Evolutionary conservation across 2,329 filamentous ascomycete genomes (phyloP), one percentile per base, ranked within the genome.

Genomic region (Venturia oleaginea): DNA sequence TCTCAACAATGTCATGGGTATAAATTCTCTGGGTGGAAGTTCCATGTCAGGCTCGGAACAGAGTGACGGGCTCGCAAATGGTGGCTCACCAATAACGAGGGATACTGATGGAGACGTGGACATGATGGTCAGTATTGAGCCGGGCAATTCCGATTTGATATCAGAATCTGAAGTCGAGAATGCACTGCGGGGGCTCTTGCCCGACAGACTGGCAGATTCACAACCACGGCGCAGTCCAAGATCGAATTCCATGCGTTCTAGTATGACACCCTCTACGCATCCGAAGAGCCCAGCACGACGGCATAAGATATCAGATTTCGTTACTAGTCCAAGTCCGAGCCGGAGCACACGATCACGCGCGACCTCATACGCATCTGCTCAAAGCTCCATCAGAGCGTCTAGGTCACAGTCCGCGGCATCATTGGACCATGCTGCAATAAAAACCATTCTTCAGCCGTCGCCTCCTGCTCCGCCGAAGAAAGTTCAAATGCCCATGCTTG

Each of bases 91-190:
- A n/a, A 17, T 6, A 57, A 2, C 15, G 6, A 34, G 19, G 27
- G 59, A 60, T 60, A 42, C n/a, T 34, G 34, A 60, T 22, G 59
- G 59, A 32, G 59, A 60, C 13, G 34, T 60, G 59, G 40, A 60
- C 13, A 60, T 60, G 59, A 19, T 60, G 59, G 59, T 42, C 7
- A 60, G 59, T 37, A 60, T 42, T 22, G 59, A 60, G 27, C 37
- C n/a, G 17, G 51, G 1, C 19, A n/a, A 34, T 11, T 34, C 30
- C 27, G 51, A 57, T 13, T 57, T 30, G 11, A 27, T 57, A 15
- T 34, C 51, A 8, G 51, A 57, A 34, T 57, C 30, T 10, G 51
- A 57, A 15, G 30, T 57, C 3, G 51, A 57, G 7, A 11, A 57
- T 32, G 30, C 30, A 8, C 15, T 57, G 17, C 51, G 15, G 34